Evolutionary conservation across 768 basidiomycete genomes (phyloP).

Genomic region (Boletus huronensis): DNA sequence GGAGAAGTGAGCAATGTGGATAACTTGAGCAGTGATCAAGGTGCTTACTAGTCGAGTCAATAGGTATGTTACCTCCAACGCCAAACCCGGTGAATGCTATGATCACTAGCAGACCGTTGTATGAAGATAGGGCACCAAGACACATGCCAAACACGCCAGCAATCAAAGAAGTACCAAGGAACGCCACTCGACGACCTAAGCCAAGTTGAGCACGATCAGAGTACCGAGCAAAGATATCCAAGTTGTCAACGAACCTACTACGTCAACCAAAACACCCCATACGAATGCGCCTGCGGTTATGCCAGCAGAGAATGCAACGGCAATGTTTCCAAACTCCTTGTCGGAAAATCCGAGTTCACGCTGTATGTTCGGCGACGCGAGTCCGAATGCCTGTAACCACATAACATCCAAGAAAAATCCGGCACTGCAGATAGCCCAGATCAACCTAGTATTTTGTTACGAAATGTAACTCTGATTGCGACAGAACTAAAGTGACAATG

Average conservation of each 20-base stretch:
- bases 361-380: slow-evolving; percentile 4
- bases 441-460: slow-evolving; percentile 2
- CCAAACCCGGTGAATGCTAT: slow-evolving; percentile 11
- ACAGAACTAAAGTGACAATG: background rate
- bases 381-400: slow-evolving; percentile 1
- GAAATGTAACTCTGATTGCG: background rate
- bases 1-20: background rate
- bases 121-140: slow-evolving; percentile 11
- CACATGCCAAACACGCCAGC: slow-evolving; percentile 14
- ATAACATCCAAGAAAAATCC: slow-evolving; percentile 11
- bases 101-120: slow-evolving; percentile 7
- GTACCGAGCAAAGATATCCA: background rate
- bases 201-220: background rate
- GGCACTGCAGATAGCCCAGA: slow-evolving; percentile 13
- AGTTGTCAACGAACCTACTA: slow-evolving; percentile 12
- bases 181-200: slow-evolving; percentile 15
- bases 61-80: slow-evolving; percentile 13
- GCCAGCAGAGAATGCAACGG: background rate
- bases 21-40: too few relatives aligned
- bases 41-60: slow-evolving; percentile 13
- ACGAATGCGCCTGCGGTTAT: slow-evolving; percentile 3
- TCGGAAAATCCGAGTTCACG: slow-evolving; percentile 17
- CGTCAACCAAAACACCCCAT: slow-evolving; percentile 16
- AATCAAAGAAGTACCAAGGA: slow-evolving; percentile 14
- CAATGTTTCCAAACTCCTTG: slow-evolving; percentile 12